phyloP scores from a whole-genome alignment of 257 asterid species.

The Avicennia marina region DNA sequence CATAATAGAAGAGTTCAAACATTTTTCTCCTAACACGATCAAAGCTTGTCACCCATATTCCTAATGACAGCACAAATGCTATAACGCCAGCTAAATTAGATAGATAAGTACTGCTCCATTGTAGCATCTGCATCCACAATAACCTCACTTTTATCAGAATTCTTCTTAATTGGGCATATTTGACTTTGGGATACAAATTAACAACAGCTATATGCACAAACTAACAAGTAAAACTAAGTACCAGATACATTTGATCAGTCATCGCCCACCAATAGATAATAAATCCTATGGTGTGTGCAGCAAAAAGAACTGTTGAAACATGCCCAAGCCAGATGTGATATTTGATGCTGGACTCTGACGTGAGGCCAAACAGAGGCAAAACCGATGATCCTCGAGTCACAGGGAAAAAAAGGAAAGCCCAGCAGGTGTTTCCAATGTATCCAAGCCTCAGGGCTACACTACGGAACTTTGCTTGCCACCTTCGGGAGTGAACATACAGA shows the following conservation, averaged over 20 bases:
- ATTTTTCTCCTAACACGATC: constrained; percentile 46
- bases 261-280: constrained; percentile 44
- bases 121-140: constrained; percentile 37
- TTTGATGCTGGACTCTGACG: constrained; percentile 66
- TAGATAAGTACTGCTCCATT: constrained; percentile 52
- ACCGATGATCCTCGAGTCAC: constrained; percentile 63
- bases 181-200: too few species aligned
- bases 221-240: constrained; percentile 9
- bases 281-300: constrained; percentile 51
- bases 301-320: constrained; percentile 36
- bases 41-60: constrained; percentile 50
- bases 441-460: constrained; percentile 46
- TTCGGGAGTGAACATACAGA: too few species aligned
- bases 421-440: constrained; percentile 46
- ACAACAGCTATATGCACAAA: too few species aligned
- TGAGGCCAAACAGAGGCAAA: constrained; percentile 55
- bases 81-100: constrained; percentile 58
- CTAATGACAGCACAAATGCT: constrained; percentile 37
- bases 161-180: too few species aligned
- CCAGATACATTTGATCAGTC: constrained; percentile 44
- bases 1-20: constrained; percentile 57
- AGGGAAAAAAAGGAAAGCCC: constrained; percentile 57
- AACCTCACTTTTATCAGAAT: not conserved
- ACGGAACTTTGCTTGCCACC: constrained; percentile 52
- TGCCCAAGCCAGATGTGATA: constrained; percentile 80